Evolutionary conservation across 2,329 filamentous ascomycete genomes (phyloP).

Genomic region (Aspergillus sp.): DNA sequence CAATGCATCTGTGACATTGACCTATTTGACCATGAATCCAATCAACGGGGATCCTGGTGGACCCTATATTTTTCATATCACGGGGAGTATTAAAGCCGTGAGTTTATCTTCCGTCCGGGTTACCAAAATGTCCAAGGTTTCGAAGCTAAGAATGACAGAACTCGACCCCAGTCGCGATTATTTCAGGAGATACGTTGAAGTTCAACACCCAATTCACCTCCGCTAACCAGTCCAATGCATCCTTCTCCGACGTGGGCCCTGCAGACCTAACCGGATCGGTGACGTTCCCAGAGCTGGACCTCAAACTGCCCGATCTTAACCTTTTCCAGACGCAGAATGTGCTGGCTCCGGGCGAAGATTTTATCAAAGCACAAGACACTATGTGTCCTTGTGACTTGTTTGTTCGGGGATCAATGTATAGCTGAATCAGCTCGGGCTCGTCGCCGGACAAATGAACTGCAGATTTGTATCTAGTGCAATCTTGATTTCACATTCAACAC

Average conservation of each 20-base stretch:
- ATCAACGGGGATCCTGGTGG: too few relatives aligned
- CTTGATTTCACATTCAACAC: too few relatives aligned
- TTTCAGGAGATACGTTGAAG: background rate
- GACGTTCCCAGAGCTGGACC: background rate
- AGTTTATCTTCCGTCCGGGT: too few relatives aligned
- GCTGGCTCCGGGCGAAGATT: background rate
- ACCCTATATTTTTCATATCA: too few relatives aligned
- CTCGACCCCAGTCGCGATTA: background rate
- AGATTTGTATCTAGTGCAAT: too few relatives aligned
- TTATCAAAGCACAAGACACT: background rate
- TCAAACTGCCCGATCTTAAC: background rate
- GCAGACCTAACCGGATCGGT: background rate
- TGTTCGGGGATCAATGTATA: background rate
- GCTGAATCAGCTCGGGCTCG: too few relatives aligned
- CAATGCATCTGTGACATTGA: background rate
- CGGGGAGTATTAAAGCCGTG: too few relatives aligned
- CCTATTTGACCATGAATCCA: background rate
- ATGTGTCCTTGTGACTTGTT: background rate
- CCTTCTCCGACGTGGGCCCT: background rate
- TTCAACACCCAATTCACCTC: background rate
- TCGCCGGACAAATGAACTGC: too few relatives aligned
- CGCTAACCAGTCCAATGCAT: background rate
- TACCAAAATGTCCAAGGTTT: too few relatives aligned
- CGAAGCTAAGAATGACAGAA: background rate
- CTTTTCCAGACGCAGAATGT: background rate